These are phyloP conservation scores for Fusarium musae DNA, from an alignment of 2,329 filamentous ascomycete species.

Conservation along the genomic window DNA sequence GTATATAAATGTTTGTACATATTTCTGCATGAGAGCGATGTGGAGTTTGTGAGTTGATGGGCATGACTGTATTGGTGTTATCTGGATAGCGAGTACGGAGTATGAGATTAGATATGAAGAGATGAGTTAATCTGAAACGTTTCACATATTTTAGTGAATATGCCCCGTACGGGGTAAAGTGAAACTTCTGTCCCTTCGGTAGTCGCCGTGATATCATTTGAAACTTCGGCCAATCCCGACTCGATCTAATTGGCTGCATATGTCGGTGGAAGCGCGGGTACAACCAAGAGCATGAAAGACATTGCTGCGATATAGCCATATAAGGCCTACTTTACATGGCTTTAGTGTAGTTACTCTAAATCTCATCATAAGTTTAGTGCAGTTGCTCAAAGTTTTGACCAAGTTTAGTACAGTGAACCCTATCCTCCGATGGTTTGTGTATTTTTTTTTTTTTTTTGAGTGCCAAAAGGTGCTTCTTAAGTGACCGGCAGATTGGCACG, in stretches of 20 bases:
- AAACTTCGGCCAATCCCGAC: not conserved
- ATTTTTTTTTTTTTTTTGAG: no score
- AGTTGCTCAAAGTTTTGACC: not conserved
- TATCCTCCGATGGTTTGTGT: no score
- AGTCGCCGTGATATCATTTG: not conserved
- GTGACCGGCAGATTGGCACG: no score
- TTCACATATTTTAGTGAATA: not conserved
- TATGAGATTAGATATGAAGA: not conserved
- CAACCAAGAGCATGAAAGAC: accelerated
- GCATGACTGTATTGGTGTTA: not conserved
- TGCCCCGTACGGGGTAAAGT: not conserved
- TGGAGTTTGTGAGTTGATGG: not conserved
- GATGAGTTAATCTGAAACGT: not conserved
- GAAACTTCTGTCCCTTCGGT: not conserved
- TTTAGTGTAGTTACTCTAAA: not conserved
- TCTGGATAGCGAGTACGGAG: not conserved
- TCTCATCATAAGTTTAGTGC: not conserved
- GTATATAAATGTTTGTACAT: not conserved
- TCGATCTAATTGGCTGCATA: not conserved
- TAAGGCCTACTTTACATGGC: not conserved
- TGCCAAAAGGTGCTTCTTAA: no score
- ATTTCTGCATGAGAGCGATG: not conserved
- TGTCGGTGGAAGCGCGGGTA: accelerated
- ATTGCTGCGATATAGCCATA: not conserved
- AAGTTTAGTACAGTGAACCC: not conserved